Evolutionary conservation across 148 eudicot genomes (phyloP).

Genomic region (Euryodendron excelsum): DNA sequence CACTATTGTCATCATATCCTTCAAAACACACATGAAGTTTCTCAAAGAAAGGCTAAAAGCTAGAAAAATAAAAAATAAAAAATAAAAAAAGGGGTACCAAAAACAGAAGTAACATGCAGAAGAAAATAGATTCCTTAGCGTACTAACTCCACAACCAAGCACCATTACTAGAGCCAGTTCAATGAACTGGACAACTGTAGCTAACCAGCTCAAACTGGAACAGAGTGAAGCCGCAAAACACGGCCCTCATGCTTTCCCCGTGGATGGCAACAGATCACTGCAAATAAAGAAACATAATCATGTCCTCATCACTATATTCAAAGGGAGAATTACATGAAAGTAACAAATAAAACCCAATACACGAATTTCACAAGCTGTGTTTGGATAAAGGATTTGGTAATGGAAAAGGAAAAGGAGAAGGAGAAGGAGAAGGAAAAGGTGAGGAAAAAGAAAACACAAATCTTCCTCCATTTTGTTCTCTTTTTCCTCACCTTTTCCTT

Average conservation of each 20-base stretch:
- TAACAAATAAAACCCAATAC: not conserved
- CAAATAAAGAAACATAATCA: not conserved
- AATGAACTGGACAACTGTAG: not conserved
- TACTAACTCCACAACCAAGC: not conserved
- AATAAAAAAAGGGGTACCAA: not conserved
- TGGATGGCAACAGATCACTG: constrained; percentile 6
- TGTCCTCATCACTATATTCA: not conserved
- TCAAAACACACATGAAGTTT: not conserved
- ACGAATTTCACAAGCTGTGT: not conserved
- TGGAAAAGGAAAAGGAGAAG: too few relatives aligned
- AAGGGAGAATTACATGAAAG: not conserved
- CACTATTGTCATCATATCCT: not conserved
- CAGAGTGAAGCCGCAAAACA: too few relatives aligned
- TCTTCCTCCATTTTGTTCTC: too few relatives aligned
- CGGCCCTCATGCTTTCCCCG: not conserved
- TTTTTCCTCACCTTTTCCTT: too few relatives aligned
- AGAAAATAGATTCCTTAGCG: not conserved
- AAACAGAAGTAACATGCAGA: not conserved
- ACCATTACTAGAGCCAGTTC: constrained; percentile 5
- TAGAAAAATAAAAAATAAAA: not conserved
- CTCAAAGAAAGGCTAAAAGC: not conserved
- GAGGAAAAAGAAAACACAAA: too few relatives aligned
- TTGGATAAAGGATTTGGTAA: too few relatives aligned
- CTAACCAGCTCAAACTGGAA: constrained; percentile 5
- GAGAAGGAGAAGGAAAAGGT: too few relatives aligned